These are phyloP conservation scores for Lachnum nothofagi DNA, from an alignment of 2,329 filamentous ascomycete species.

Conservation along the genomic window DNA sequence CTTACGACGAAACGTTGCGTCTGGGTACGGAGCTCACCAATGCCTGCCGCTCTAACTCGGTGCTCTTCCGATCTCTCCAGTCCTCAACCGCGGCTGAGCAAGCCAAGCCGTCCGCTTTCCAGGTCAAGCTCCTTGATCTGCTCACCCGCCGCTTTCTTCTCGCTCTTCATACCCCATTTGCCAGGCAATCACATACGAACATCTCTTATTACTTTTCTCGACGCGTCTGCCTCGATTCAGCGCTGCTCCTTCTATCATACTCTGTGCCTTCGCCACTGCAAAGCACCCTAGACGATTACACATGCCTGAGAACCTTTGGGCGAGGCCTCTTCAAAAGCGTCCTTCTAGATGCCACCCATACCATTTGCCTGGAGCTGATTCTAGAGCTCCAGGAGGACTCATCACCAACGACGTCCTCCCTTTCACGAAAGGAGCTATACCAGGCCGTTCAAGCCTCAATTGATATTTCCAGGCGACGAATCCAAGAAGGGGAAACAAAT, in stretches of 20 bases:
- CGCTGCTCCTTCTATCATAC: constrained; percentile 28
- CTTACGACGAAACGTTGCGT: constrained; percentile 45
- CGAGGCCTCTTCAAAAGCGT: constrained; percentile 41
- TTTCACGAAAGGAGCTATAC: constrained; percentile 30
- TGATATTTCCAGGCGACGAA: constrained; percentile 29
- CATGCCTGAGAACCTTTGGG: constrained; percentile 32
- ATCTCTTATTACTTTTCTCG: constrained; percentile 47
- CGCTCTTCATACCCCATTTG: constrained; percentile 48
- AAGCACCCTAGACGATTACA: constrained; percentile 6
- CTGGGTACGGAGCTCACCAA: constrained; percentile 43
- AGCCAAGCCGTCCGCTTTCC: constrained; percentile 1
- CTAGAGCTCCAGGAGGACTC: constrained; percentile 14
- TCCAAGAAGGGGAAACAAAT: constrained; percentile 40
- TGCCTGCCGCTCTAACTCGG: constrained; percentile 22
- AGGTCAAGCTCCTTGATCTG: constrained; percentile 47
- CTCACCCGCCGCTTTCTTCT: constrained; percentile 51
- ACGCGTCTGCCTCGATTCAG: constrained; percentile 43
- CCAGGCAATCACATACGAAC: constrained; percentile 38
- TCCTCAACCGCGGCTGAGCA: background rate
- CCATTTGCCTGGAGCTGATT: constrained; percentile 42
- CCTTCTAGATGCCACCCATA: constrained; percentile 37
- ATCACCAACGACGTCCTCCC: constrained; percentile 25
- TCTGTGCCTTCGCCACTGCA: constrained; percentile 1
- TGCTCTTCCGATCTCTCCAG: constrained; percentile 8
- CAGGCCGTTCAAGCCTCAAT: constrained; percentile 33